Evolutionary conservation across 306 rosid species (phyloP).

Genomic region (Macrotyloma uniflorum): DNA sequence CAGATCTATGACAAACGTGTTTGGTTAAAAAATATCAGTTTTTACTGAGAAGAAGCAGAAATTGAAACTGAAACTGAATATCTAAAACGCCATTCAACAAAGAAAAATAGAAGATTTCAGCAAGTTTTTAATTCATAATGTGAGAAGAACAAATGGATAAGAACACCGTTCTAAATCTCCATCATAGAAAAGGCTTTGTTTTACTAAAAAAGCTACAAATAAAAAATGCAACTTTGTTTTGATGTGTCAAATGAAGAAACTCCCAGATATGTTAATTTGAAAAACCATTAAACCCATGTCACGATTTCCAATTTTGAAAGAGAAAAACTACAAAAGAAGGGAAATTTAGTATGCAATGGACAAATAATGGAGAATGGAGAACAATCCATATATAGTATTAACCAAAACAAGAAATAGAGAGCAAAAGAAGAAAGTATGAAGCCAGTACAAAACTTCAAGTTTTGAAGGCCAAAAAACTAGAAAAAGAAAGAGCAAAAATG

Average conservation of each 20-base stretch:
- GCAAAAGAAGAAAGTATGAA: not conserved
- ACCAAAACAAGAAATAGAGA: not conserved
- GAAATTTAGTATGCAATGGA: conserved; percentile 25
- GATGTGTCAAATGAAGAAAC: conserved; percentile 24
- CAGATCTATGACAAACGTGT: conserved; percentile 30
- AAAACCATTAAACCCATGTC: not conserved
- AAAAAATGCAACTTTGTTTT: not conserved
- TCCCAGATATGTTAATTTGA: conserved; percentile 19
- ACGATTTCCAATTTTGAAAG: not conserved
- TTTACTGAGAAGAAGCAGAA: not conserved
- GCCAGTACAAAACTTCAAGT: not conserved
- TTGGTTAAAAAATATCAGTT: not conserved
- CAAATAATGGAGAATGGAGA: not conserved
- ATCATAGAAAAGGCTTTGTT: not conserved
- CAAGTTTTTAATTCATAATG: conserved; percentile 1
- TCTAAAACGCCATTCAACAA: conserved; percentile 26
- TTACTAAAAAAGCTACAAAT: not conserved
- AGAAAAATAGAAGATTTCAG: conserved; percentile 20
- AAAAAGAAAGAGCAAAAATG: not conserved
- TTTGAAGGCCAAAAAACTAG: not conserved
- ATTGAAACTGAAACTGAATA: not conserved
- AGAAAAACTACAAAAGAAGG: not conserved
- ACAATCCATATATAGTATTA: conserved; percentile 20
- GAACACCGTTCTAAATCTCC: conserved; percentile 9
- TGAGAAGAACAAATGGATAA: conserved; percentile 28